These are phyloP conservation scores for Yamadazyma scolyti DNA, from an alignment of 805 yeast species.

Conservation along the genomic window DNA sequence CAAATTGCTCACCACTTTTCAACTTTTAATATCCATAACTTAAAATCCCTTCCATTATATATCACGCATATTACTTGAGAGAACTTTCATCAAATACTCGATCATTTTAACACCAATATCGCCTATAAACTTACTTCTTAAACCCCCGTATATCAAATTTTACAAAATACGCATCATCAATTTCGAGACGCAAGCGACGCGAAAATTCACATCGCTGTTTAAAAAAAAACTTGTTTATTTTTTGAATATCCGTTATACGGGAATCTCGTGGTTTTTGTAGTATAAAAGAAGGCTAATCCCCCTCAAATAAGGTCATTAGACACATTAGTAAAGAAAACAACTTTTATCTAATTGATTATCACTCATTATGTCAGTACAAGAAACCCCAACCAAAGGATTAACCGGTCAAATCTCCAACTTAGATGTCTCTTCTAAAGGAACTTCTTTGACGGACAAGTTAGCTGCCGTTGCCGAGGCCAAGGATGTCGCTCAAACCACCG, in stretches of 20 bases:
- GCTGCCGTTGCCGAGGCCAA: conserved; percentile 39
- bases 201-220: background rate
- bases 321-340: too few species aligned
- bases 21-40: too few species aligned
- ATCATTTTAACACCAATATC: background rate
- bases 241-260: background rate
- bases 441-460: conserved; percentile 38
- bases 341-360: background rate
- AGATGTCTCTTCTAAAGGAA: conserved; percentile 31
- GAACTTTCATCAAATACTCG: background rate
- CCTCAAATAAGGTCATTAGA: background rate
- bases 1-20: background rate
- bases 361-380: conserved; percentile 47
- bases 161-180: conserved; percentile 1
- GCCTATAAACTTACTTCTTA: too few species aligned
- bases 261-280: conserved; percentile 1
- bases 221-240: background rate
- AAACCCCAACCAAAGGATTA: conserved; percentile 55
- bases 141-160: background rate
- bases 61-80: background rate
- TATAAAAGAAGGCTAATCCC: conserved; percentile 1
- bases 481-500: conserved; percentile 24
- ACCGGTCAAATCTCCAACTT: conserved; percentile 41
- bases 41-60: too few species aligned
- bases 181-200: background rate